These are phyloP conservation scores for Fusarium heterosporum DNA, from an alignment of 2,329 filamentous ascomycete genomes.

Conservation along the genomic window DNA sequence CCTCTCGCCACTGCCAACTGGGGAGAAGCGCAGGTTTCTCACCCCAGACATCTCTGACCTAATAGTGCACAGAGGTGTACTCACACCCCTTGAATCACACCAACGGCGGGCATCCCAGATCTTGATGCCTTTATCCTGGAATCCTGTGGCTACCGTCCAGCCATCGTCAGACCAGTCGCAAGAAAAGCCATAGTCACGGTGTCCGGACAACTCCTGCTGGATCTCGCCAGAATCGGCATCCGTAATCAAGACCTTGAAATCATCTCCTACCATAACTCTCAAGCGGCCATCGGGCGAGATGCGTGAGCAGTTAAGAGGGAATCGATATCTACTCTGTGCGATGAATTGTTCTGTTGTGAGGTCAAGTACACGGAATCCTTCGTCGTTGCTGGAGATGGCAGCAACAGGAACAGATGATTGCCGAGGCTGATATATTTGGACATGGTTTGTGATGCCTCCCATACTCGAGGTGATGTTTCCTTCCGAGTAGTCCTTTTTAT, in stretches of 20 bases:
- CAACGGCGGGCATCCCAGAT: conserved; percentile 83
- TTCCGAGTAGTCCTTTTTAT: conserved; percentile 52
- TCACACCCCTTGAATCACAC: conserved; percentile 63
- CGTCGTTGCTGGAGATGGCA: conserved; percentile 73
- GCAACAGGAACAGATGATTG: conserved; percentile 64
- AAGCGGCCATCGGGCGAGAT: conserved; percentile 78
- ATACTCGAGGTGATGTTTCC: conserved; percentile 61
- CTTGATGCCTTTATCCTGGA: conserved; percentile 78
- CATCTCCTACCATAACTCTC: conserved; percentile 79
- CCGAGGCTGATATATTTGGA: conserved; percentile 68
- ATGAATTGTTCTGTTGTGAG: conserved; percentile 69
- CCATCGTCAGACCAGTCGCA: conserved; percentile 85
- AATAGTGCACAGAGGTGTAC: conserved; percentile 65
- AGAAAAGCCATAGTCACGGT: conserved; percentile 78
- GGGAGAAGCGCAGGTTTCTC: conserved; percentile 77
- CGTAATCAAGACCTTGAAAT: conserved; percentile 72
- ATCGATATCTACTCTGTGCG: conserved; percentile 63
- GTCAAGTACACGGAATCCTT: conserved; percentile 68
- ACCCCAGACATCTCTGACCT: conserved; percentile 75
- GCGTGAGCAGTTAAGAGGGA: conserved; percentile 78
- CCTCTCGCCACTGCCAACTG: conserved; percentile 73
- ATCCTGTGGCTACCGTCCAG: conserved; percentile 79
- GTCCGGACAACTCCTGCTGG: conserved; percentile 69
- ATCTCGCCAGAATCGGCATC: conserved; percentile 74
- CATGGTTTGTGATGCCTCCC: conserved; percentile 74